Conservation (phyloP, 2,329 filamentous ascomycete genomes). For the Calonectria leucothoes region DNA sequence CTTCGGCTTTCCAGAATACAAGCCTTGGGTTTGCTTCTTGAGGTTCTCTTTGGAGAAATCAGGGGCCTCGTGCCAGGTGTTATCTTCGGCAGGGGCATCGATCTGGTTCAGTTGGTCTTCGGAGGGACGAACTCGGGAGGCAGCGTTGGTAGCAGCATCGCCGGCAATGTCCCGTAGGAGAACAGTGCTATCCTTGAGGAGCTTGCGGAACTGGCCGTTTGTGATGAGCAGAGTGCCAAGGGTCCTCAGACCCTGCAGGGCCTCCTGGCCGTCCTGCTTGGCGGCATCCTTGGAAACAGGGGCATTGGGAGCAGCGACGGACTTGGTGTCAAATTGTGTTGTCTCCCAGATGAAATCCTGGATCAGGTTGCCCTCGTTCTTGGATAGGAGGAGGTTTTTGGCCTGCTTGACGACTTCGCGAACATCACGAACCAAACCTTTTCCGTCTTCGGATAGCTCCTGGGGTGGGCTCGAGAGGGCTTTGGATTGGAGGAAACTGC, state of each 20-base stretch:
- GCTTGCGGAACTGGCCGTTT: constrained; percentile 95
- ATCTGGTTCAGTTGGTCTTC: constrained; percentile 82
- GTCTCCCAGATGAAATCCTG: constrained; percentile 99
- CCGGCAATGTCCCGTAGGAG: constrained; percentile 91
- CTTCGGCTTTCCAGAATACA: constrained; percentile 66
- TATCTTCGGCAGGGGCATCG: constrained; percentile 87
- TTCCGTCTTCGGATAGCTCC: constrained; percentile 86
- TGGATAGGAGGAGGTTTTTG: constrained; percentile 86
- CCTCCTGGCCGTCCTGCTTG: constrained; percentile 85
- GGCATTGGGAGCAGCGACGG: constrained; percentile 70
- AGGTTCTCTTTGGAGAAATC: constrained; percentile 77
- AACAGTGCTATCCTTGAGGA: constrained; percentile 83
- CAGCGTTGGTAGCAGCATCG: constrained; percentile 86
- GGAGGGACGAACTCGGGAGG: constrained; percentile 78
- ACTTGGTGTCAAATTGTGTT: constrained; percentile 75
- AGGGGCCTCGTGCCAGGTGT: constrained; percentile 92
- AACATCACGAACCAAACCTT: constrained; percentile 80
- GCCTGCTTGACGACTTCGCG: constrained; percentile 85
- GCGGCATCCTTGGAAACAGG: constrained; percentile 82
- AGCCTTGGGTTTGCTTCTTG: constrained; percentile 74
- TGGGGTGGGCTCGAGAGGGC: constrained; percentile 76
- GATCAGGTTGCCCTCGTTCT: constrained; percentile 93
- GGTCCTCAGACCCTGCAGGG: constrained; percentile 85
- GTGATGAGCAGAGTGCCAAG: constrained; percentile 91
- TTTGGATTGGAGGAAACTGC: constrained; percentile 83